phyloP scores from a whole-genome alignment of 2,329 filamentous ascomycete genomes.

The Cytospora piceae region DNA sequence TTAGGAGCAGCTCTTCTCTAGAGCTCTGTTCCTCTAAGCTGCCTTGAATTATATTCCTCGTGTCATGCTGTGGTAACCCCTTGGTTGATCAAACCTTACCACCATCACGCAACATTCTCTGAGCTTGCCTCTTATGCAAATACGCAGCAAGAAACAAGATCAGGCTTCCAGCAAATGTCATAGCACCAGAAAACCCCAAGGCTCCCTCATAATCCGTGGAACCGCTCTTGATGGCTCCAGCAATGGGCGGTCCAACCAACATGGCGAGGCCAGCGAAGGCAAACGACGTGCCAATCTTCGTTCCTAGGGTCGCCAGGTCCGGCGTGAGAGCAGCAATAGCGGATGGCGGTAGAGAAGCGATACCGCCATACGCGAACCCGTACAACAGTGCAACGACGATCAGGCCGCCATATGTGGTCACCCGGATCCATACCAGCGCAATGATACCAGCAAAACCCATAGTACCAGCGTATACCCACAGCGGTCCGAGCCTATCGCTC shows the following conservation, averaged over 20 bases:
- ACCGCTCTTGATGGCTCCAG: conserved; percentile 33
- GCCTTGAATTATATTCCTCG: too few relatives aligned
- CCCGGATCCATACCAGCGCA: conserved; percentile 43
- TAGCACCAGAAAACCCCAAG: conserved; percentile 16
- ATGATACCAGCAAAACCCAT: conserved; percentile 40
- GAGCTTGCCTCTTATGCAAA: background rate
- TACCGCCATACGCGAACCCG: conserved; percentile 49
- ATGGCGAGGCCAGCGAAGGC: conserved; percentile 39
- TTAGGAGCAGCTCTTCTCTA: too few relatives aligned
- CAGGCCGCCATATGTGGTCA: conserved; percentile 39
- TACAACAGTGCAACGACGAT: conserved; percentile 42
- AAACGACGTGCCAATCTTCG: conserved; percentile 46
- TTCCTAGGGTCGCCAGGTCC: conserved; percentile 47
- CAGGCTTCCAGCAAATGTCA: conserved; percentile 11
- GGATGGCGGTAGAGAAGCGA: conserved; percentile 47
- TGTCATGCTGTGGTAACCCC: too few relatives aligned
- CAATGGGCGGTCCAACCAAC: conserved; percentile 41
- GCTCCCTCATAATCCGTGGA: background rate
- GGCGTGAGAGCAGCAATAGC: conserved; percentile 44
- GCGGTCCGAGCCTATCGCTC: conserved; percentile 43
- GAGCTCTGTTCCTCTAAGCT: too few relatives aligned
- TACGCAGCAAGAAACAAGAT: background rate
- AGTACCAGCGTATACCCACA: conserved; percentile 41
- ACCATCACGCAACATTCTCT: too few relatives aligned
- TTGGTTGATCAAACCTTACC: too few relatives aligned